Evolutionary conservation across 495 filamentous ascomycete genomes (phyloP), one percentile per base, ranked within the genome.

Genomic region (Neurospora pannonica): DNA sequence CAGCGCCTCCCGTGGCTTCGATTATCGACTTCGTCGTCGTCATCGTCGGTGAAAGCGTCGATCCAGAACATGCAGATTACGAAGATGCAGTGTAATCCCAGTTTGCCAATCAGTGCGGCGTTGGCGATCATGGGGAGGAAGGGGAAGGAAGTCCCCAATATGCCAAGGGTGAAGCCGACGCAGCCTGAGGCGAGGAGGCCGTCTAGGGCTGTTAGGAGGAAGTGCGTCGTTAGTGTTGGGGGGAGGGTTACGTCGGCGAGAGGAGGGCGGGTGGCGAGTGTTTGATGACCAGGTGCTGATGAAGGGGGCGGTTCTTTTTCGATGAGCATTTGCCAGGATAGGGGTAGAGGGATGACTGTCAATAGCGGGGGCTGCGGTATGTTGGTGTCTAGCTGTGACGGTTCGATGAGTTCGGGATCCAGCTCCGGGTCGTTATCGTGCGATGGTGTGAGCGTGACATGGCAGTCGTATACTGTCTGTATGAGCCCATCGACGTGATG

Each of bases 121-220:
- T 74, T 74, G 19, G 78, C 74, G 15, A 79, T 60, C 13, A 70
- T 36, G 0, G 76, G 34, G 21, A 79, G 72, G 7, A 31, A 38
- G 34, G 39, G 28, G 40, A 79, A 76, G 17, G 74, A 69, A 11
- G 76, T 79, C 5, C 71, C 74, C 38, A 74, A 75, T 48, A 79
- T 72, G 3, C 74, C 78, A 28, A 79, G 76, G 11, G 67, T 73
- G 8, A 79, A 70, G 28, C 76, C 76, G 46, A 78, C 76, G 40
- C 71, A 77, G 13, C 74, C 75, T 8, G 69, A 71, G 0, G 78
- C 76, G 3, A 79, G 74, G 38, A 79, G 76, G 5, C 78, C 78
- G 28, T 79, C 78, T 40, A 79, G 62, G 17, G 78, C 78, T 13
- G 78, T 79, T 8, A 79, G 36, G 6, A 71, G 36, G 7, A 79